Conservation (phyloP, 768 basidiomycete species). For the Lyophyllum decastes region DNA sequence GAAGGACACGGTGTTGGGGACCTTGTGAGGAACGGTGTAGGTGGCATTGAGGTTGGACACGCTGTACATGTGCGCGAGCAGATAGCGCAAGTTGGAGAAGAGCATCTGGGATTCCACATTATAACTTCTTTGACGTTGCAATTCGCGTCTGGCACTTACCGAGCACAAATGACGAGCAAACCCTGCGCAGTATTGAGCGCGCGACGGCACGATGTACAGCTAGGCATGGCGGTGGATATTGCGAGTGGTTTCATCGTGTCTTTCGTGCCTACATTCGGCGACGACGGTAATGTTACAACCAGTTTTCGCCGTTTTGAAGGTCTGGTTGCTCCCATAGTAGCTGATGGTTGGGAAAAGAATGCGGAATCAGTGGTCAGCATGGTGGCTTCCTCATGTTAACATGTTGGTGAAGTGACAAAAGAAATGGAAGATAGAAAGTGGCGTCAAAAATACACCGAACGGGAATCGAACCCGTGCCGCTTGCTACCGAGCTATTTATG, state of each 20-base stretch:
- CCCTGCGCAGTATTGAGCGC: conserved; percentile 22
- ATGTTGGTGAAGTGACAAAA: conserved; percentile 8
- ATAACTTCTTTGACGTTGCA: not conserved
- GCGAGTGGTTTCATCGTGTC: not conserved
- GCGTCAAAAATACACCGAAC: conserved; percentile 47
- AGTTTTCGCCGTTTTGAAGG: conserved; percentile 31
- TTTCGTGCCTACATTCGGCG: not conserved
- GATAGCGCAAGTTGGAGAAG: conserved; percentile 39
- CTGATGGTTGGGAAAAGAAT: not conserved
- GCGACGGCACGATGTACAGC: conserved; percentile 31
- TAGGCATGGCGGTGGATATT: conserved; percentile 1
- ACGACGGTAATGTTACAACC: not conserved
- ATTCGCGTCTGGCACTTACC: conserved; percentile 20
- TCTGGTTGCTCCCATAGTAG: conserved; percentile 19
- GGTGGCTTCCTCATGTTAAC: conserved; percentile 15
- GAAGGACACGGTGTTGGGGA: conserved; percentile 36
- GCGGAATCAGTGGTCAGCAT: not conserved
- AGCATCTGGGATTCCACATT: conserved; percentile 32
- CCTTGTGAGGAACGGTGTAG: conserved; percentile 40
- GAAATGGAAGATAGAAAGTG: not conserved
- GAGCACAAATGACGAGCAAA: conserved; percentile 25
- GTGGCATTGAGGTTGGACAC: conserved; percentile 32
- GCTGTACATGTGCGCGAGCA: conserved; percentile 48
- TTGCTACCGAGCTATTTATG: conserved; percentile 52
- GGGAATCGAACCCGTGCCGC: conserved; percentile 81